Evolutionary conservation across 805 yeast genomes (phyloP), one percentile per base, ranked within the genome.

Genomic region (Yarrowia porcina): DNA sequence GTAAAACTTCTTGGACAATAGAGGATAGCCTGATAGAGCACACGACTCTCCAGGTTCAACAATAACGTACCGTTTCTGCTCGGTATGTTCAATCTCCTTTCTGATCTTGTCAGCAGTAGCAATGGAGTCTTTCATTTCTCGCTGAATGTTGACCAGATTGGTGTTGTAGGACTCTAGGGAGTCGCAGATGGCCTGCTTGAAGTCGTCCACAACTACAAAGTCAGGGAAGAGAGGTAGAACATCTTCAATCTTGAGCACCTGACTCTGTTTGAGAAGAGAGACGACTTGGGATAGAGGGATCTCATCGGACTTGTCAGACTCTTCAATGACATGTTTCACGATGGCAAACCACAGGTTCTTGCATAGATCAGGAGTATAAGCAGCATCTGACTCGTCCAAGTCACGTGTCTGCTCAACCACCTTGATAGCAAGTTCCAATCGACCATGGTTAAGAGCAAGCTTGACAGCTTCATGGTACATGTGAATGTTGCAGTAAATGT

Each of bases 11-110:
- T 90, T 82, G 4, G 86, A 82, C 2, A 90, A 80, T 47, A 93
- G 76, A 9, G 94, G 80, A 67, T 81, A 81, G n/a, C 78, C 75
- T 73, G 98, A 93, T 3, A 84, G 67, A 44, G 81, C 76, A 75
- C 99, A 94, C 0, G 93, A 82, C 66, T 87, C 94, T 1, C 94
- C 96, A 0, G 97, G 91, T 68, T 88, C 88, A 18, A 93, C 80
- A 0, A 87, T 79, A 38, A 85, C 85, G 66, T 83, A 86, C 6
- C 86, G 79, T 45, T 83, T 78, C 21, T 73, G 44, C 44, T 52
- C 25, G 2, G 59, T 52, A 25, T 52, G 59, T 12, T 35, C 75
- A 39, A 91, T 83, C 67, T 90, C 88, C 1, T 74, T 70, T 39
- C 83, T 82, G 52, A 93, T 83, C 36, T 81, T 82, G 20, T 81